Conservation (phyloP, 2,329 filamentous ascomycete genomes). For the Incumbomyces lentus region DNA sequence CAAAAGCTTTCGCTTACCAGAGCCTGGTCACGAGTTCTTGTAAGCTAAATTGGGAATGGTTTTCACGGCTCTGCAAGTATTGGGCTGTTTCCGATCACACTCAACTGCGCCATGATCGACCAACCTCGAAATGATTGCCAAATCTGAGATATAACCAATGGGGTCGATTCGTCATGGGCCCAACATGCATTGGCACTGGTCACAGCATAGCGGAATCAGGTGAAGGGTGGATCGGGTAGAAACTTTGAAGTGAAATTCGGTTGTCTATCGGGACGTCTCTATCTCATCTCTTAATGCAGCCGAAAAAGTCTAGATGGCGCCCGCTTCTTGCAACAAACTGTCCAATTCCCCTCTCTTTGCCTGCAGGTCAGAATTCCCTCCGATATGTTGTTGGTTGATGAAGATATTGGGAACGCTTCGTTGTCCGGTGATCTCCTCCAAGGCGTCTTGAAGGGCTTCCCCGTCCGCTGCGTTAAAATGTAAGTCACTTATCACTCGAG, state of each 20-base stretch:
- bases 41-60: too few relatives aligned
- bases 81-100: too few relatives aligned
- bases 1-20: too few relatives aligned
- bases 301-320: conserved; percentile 46
- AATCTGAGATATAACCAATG: too few relatives aligned
- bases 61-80: too few relatives aligned
- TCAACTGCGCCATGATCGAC: too few relatives aligned
- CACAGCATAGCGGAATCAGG: not conserved
- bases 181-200: not conserved
- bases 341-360: conserved; percentile 54
- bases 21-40: too few relatives aligned
- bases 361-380: conserved; percentile 86
- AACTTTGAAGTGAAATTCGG: not conserved
- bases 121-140: too few relatives aligned
- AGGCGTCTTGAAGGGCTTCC: conserved; percentile 67
- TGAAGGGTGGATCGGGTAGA: not conserved
- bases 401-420: conserved; percentile 91
- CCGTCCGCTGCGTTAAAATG: conserved; percentile 57
- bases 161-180: too few relatives aligned
- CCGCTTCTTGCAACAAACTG: conserved; percentile 51
- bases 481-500: not conserved
- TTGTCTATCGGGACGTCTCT: not conserved
- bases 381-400: conserved; percentile 84
- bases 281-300: not conserved
- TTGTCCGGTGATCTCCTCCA: conserved; percentile 71